Conservation (phyloP, 495 filamentous ascomycete genomes). For the Tetracladium marchalianum region DNA sequence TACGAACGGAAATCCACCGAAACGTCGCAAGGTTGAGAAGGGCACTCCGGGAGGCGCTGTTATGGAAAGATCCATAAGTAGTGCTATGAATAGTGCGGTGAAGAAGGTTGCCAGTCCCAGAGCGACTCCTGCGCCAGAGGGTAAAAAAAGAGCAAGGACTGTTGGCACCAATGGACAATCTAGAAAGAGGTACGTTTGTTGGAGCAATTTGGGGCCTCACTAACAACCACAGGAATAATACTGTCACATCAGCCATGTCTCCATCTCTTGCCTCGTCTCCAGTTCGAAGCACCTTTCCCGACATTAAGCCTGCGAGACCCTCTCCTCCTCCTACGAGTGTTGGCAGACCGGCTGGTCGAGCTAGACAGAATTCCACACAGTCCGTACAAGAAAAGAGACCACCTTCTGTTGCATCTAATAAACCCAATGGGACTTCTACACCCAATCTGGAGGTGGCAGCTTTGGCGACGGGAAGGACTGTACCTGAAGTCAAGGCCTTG, state of each 20-base stretch:
- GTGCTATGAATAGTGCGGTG: conserved; percentile 40
- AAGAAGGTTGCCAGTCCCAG: conserved; percentile 46
- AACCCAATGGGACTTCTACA: conserved; percentile 25
- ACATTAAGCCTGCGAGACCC: conserved; percentile 29
- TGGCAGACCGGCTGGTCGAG: conserved; percentile 51
- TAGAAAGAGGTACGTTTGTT: conserved; percentile 57
- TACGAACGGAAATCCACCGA: conserved; percentile 42
- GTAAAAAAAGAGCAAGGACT: conserved; percentile 53
- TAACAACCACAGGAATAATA: conserved; percentile 34
- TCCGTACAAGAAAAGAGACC: conserved; percentile 41
- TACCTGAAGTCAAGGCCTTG: conserved; percentile 24
- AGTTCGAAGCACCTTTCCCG: conserved; percentile 51
- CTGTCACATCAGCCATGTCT: conserved; percentile 45
- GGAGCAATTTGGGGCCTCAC: conserved; percentile 3
- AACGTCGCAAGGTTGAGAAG: conserved; percentile 76
- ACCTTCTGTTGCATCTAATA: conserved; percentile 50
- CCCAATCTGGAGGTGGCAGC: conserved; percentile 25
- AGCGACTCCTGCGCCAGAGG: conserved; percentile 52
- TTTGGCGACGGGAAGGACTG: conserved; percentile 16
- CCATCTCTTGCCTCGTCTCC: conserved; percentile 67
- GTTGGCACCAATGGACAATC: conserved; percentile 44
- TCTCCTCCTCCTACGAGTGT: conserved; percentile 32
- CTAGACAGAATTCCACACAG: conserved; percentile 56
- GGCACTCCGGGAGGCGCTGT: conserved; percentile 41
- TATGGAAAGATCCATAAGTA: conserved; percentile 65